These are phyloP conservation scores for Penicillium griseofulvum DNA, from an alignment of 2,329 filamentous ascomycete species.

Conservation along the genomic window DNA sequence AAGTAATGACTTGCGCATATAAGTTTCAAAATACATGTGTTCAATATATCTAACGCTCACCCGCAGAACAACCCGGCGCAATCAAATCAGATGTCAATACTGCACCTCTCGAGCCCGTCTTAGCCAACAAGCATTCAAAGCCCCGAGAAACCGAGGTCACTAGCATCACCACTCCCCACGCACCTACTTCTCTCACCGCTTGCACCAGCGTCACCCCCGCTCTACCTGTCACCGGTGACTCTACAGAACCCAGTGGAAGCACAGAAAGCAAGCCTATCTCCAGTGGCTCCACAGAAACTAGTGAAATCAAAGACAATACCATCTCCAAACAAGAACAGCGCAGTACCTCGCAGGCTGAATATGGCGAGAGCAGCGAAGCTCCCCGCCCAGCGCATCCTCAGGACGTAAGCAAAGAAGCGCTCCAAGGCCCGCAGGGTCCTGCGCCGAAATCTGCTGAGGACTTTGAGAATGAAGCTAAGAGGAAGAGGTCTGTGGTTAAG, in stretches of 20 bases:
- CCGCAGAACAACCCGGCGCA: slow-evolving; percentile 30
- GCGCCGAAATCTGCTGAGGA: slow-evolving; percentile 25
- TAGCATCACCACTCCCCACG: not conserved
- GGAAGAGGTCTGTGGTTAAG: slow-evolving; percentile 11
- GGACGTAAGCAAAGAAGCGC: slow-evolving; percentile 29
- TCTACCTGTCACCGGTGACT: not conserved
- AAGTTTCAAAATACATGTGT: not conserved
- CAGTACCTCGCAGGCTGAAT: slow-evolving; percentile 3
- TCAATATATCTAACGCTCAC: not conserved
- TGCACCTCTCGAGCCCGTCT: slow-evolving; percentile 15
- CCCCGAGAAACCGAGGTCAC: not conserved
- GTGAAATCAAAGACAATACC: not conserved
- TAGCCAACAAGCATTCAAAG: slow-evolving; percentile 3
- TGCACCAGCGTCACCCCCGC: not conserved
- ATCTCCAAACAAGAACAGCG: slow-evolving; percentile 16
- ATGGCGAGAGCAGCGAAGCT: slow-evolving; percentile 1
- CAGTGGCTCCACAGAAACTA: not conserved
- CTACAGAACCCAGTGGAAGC: not conserved
- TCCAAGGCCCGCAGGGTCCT: slow-evolving; percentile 29
- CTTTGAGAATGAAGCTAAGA: slow-evolving; percentile 30
- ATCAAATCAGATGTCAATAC: slow-evolving; percentile 22
- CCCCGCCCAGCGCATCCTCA: not conserved
- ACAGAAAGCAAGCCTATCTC: not conserved
- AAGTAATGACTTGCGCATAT: slow-evolving; percentile 17
- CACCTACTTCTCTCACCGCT: not conserved